Evolutionary conservation across 2,329 filamentous ascomycete species (phyloP).

Genomic region (Colletotrichum chlorophyti): DNA sequence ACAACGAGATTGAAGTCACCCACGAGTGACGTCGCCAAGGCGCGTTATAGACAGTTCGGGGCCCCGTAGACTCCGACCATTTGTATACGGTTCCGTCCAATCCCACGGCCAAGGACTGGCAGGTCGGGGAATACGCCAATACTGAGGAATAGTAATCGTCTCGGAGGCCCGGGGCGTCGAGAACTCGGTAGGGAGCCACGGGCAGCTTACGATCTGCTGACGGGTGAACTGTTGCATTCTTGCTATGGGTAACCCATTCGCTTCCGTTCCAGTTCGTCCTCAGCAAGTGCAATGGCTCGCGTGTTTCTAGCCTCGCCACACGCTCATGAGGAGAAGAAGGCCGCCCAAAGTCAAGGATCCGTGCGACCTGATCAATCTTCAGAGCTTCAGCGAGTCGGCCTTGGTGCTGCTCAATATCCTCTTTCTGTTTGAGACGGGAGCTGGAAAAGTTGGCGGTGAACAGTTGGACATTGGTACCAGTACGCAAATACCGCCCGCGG

Average conservation of each 20-base stretch:
- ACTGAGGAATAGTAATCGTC: constrained; percentile 97
- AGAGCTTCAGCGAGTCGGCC: constrained; percentile 80
- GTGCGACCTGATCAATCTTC: constrained; percentile 73
- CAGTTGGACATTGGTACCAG: constrained; percentile 76
- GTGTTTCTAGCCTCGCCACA: constrained; percentile 3
- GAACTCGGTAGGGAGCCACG: constrained; percentile 78
- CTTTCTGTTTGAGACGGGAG: constrained; percentile 51
- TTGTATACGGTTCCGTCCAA: constrained; percentile 81
- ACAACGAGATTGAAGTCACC: constrained; percentile 90
- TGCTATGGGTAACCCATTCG: constrained; percentile 43
- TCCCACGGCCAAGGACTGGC: constrained; percentile 82
- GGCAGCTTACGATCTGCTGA: no score
- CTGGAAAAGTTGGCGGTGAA: constrained; percentile 59
- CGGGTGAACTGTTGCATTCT: no score
- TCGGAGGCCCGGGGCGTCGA: constrained; percentile 87
- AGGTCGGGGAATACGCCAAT: constrained; percentile 80
- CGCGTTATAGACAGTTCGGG: constrained; percentile 59
- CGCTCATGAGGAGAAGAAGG: constrained; percentile 33
- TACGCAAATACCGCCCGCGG: no score
- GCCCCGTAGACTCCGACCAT: constrained; percentile 82
- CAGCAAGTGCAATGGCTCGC: constrained; percentile 20
- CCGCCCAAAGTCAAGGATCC: constrained; percentile 65
- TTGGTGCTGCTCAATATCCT: constrained; percentile 74
- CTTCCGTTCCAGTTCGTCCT: constrained; percentile 51
- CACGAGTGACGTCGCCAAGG: constrained; percentile 41